Percentiles rank a stretch among this genome's conserved stretches.
Evolutionary conservation across 768 basidiomycete species (phyloP).

Genomic region (Serendipita indica): DNA sequence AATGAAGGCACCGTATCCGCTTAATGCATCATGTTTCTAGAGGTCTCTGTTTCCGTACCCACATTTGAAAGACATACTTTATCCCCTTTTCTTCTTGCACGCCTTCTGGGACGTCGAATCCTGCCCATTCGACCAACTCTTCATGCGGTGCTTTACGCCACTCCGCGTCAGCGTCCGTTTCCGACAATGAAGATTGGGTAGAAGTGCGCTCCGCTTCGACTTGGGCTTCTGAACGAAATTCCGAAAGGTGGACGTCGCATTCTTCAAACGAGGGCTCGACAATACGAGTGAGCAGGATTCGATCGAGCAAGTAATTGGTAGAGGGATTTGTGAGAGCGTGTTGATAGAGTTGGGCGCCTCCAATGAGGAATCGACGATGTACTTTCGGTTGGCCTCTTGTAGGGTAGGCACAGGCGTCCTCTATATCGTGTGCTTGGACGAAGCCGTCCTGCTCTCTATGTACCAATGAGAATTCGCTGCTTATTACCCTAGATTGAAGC

Average conservation of each 20-base stretch:
- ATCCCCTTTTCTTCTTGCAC: slow-evolving; percentile 70
- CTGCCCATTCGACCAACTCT: slow-evolving; percentile 62
- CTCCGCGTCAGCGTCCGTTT: slow-evolving; percentile 7
- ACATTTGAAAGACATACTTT: slow-evolving; percentile 92
- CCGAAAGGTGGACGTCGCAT: slow-evolving; percentile 80
- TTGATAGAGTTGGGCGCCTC: slow-evolving; percentile 76
- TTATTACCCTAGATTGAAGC: background rate
- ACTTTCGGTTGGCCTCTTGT: slow-evolving; percentile 16
- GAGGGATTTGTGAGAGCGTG: slow-evolving; percentile 37
- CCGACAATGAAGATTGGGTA: background rate
- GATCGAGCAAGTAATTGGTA: slow-evolving; percentile 37
- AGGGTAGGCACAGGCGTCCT: background rate
- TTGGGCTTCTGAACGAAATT: slow-evolving; percentile 34
- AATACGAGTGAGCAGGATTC: slow-evolving; percentile 79
- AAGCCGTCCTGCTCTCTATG: background rate
- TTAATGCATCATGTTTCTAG: background rate
- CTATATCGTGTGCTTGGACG: background rate
- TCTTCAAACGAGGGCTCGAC: slow-evolving; percentile 55
- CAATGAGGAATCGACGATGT: slow-evolving; percentile 70
- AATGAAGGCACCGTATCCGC: background rate
- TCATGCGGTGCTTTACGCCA: slow-evolving; percentile 51
- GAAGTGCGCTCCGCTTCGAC: slow-evolving; percentile 8
- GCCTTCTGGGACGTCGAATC: slow-evolving; percentile 61
- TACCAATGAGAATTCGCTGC: background rate
- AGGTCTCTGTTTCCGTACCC: slow-evolving; percentile 35